A percentile compares a stretch with the other conserved stretches of the same genome.
Evolutionary conservation across 192 early-diverging fungal genomes (phyloP).

Genomic region (Coemansia sp.): DNA sequence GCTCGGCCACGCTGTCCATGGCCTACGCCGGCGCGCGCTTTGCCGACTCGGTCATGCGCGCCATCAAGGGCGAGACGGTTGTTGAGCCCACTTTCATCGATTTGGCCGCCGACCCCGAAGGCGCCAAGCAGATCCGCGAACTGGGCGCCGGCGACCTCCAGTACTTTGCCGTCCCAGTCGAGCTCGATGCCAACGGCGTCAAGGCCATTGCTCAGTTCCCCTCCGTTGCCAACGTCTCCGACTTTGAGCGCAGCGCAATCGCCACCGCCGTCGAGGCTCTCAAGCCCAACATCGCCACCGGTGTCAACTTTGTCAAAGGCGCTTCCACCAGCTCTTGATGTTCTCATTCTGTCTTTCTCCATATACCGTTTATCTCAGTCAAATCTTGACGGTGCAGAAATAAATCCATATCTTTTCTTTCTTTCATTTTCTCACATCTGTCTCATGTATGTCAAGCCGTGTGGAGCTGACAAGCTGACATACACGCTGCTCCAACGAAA

Average conservation of each 20-base stretch:
- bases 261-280: constrained; percentile 77
- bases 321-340: constrained; percentile 8
- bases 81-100: constrained; percentile 79
- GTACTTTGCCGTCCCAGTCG: constrained; percentile 74
- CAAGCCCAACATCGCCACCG: constrained; percentile 86
- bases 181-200: constrained; percentile 77
- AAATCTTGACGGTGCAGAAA: no score
- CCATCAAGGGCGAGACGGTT: constrained; percentile 67
- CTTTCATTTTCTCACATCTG: not conserved
- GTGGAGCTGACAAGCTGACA: no score
- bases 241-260: constrained; percentile 82
- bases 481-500: no score
- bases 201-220: constrained; percentile 73
- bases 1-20: constrained; percentile 87
- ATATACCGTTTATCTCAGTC: no score
- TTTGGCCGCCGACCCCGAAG: constrained; percentile 56
- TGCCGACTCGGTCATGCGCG: constrained; percentile 82
- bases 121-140: constrained; percentile 47
- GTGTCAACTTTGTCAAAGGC: constrained; percentile 72
- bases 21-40: constrained; percentile 85
- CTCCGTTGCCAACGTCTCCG: constrained; percentile 59
- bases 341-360: constrained; percentile 1
- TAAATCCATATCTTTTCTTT: no score
- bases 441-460: not conserved
- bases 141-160: constrained; percentile 62